Evolutionary conservation across 441 rosid genomes (phyloP).

Genomic region (Gossypium trilobum): DNA sequence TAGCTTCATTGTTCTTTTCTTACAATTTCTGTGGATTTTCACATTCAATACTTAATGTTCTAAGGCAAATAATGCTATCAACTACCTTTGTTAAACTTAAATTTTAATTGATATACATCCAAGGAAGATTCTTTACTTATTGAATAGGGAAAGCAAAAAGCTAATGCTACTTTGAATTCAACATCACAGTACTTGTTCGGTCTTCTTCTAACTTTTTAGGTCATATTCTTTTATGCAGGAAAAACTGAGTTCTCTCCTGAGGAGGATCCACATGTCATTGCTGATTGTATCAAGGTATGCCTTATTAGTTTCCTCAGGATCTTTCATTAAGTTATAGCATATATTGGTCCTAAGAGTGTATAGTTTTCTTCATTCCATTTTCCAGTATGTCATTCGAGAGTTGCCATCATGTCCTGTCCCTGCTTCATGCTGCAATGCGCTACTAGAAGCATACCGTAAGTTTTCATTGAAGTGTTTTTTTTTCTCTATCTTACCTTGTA

Average conservation of each 20-base stretch:
- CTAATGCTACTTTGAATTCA: not conserved
- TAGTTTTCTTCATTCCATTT: conserved; percentile 22
- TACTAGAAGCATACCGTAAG: conserved; percentile 92
- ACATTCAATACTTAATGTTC: not conserved
- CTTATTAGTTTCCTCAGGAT: conserved; percentile 15
- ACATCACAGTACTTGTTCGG: not conserved
- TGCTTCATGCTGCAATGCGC: conserved; percentile 94
- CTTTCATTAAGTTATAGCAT: conserved; percentile 12
- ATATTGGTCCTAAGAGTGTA: conserved; percentile 11
- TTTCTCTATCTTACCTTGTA: not conserved
- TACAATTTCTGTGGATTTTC: not conserved
- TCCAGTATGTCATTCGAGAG: conserved; percentile 86
- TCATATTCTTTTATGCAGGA: conserved; percentile 40
- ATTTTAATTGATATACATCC: conserved; percentile 4
- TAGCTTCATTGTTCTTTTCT: not conserved
- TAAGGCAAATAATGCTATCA: not conserved
- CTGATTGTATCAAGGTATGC: conserved; percentile 88
- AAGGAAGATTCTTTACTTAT: conserved; percentile 1
- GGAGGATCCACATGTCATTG: conserved; percentile 92
- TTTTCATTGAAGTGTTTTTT: conserved; percentile 11
- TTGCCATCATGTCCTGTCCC: conserved; percentile 99
- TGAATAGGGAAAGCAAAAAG: conserved; percentile 2
- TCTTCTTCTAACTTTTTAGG: conserved; percentile 14
- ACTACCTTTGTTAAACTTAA: conserved; percentile 5
- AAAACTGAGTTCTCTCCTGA: conserved; percentile 54